A percentile compares a stretch with the other conserved stretches of the same genome.
These are phyloP conservation scores for Spathaspora passalidarum DNA, from an alignment of 805 yeast species.

Conservation along the genomic window DNA sequence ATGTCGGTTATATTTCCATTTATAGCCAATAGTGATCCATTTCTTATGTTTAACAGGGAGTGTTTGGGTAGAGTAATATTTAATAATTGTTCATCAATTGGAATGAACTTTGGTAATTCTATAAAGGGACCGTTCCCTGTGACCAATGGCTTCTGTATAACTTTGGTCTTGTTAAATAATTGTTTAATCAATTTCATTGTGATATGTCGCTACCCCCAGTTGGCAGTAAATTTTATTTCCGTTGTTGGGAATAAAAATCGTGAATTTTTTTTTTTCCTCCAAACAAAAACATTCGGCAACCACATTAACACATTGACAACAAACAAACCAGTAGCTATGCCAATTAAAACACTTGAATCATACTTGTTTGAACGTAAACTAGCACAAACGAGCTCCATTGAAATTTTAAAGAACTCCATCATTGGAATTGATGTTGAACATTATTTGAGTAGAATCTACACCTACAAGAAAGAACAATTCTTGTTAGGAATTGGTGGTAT, in stretches of 20 bases:
- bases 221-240: no score
- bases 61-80: slow-evolving; percentile 44
- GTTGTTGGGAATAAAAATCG: not conserved
- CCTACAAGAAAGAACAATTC: slow-evolving; percentile 63
- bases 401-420: slow-evolving; percentile 60
- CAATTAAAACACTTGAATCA: slow-evolving; percentile 58
- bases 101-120: slow-evolving; percentile 40
- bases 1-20: slow-evolving; percentile 35
- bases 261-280: not conserved
- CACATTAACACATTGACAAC: not conserved
- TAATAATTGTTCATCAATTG: slow-evolving; percentile 39
- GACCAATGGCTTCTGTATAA: slow-evolving; percentile 5
- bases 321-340: slow-evolving; percentile 24
- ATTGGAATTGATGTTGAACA: slow-evolving; percentile 85
- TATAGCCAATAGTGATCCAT: slow-evolving; percentile 41
- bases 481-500: slow-evolving; percentile 79
- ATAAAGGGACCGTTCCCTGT: slow-evolving; percentile 47
- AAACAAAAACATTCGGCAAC: not conserved
- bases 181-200: not conserved
- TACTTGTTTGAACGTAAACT: slow-evolving; percentile 66
- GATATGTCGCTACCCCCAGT: no score
- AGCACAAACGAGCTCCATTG: slow-evolving; percentile 59
- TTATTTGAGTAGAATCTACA: slow-evolving; percentile 61
- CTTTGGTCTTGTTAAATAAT: not conserved
- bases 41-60: slow-evolving; percentile 29